phyloP scores from a whole-genome alignment of 352 stramenopile genomes.

The Thraustotheca clavata region DNA sequence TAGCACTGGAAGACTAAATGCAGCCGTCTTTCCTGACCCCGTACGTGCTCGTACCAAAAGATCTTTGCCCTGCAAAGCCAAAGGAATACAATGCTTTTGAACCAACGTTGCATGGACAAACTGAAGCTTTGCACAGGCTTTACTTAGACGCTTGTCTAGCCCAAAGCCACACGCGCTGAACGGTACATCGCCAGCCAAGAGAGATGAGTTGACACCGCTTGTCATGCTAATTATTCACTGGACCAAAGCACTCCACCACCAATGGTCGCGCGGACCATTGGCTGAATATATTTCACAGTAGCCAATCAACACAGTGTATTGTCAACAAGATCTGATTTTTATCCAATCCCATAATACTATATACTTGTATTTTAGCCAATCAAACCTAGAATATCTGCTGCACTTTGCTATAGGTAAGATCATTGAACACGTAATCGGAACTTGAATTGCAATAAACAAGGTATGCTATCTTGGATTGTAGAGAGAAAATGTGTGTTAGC shows the following conservation, averaged over 20 bases:
- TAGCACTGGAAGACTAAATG: slow-evolving; percentile 88
- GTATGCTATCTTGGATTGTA: too few relatives aligned
- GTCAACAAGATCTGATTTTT: too few relatives aligned
- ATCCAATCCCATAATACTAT: too few relatives aligned
- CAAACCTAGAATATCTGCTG: too few relatives aligned
- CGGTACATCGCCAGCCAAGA: slow-evolving; percentile 69
- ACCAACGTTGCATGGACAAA: slow-evolving; percentile 93
- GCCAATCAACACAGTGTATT: too few relatives aligned
- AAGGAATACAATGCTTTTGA: slow-evolving; percentile 91
- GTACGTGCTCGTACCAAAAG: slow-evolving; percentile 88
- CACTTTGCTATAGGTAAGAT: too few relatives aligned
- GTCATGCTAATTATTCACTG: slow-evolving; percentile 21
- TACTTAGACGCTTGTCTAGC: slow-evolving; percentile 87
- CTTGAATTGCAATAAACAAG: too few relatives aligned
- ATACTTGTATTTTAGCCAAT: too few relatives aligned
- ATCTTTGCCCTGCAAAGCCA: slow-evolving; percentile 90
- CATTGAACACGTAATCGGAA: too few relatives aligned
- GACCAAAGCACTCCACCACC: neutral
- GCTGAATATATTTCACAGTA: too few relatives aligned
- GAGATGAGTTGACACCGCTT: slow-evolving; percentile 50
- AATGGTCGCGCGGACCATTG: neutral
- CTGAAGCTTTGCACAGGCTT: slow-evolving; percentile 89
- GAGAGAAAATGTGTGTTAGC: too few relatives aligned
- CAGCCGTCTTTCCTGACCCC: slow-evolving; percentile 91
- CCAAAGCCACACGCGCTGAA: slow-evolving; percentile 81